Evolutionary conservation across 1,284 basidiomycete genomes (phyloP).

Genomic region (Cutaneotrichosporon sp.): DNA sequence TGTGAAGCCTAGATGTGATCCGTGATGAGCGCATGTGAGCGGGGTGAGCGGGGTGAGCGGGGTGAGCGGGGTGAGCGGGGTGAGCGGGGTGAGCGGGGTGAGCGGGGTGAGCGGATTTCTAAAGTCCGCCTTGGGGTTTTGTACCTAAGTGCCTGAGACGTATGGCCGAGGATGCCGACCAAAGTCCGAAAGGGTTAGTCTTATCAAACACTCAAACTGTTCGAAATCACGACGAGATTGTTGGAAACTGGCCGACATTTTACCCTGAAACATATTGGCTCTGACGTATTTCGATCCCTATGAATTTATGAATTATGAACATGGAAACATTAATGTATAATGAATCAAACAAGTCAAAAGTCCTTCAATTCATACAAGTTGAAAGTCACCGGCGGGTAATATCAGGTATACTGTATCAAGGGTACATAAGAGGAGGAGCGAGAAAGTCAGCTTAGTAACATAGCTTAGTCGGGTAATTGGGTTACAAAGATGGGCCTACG

Average conservation of each 20-base stretch:
- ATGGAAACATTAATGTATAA: background rate
- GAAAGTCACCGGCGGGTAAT: background rate
- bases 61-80: background rate
- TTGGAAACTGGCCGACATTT: conserved; percentile 2
- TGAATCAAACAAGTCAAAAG: background rate
- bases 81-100: background rate
- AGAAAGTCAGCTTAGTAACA: background rate
- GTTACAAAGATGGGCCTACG: conserved; percentile 6
- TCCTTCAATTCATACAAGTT: background rate
- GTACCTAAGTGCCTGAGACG: no score
- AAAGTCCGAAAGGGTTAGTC: background rate
- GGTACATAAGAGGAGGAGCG: background rate
- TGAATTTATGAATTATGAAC: no score
- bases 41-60: background rate
- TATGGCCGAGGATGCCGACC: conserved; percentile 3
- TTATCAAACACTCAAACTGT: background rate
- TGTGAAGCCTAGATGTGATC: no score
- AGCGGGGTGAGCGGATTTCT: background rate
- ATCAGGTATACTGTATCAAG: background rate
- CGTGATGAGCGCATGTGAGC: background rate
- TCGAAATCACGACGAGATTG: background rate
- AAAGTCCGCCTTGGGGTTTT: background rate
- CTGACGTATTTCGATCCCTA: background rate
- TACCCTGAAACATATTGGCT: background rate
- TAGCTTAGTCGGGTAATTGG: conserved; percentile 5